Evolutionary conservation across 306 rosid species (phyloP).

Genomic region (Castanopsis chinensis): DNA sequence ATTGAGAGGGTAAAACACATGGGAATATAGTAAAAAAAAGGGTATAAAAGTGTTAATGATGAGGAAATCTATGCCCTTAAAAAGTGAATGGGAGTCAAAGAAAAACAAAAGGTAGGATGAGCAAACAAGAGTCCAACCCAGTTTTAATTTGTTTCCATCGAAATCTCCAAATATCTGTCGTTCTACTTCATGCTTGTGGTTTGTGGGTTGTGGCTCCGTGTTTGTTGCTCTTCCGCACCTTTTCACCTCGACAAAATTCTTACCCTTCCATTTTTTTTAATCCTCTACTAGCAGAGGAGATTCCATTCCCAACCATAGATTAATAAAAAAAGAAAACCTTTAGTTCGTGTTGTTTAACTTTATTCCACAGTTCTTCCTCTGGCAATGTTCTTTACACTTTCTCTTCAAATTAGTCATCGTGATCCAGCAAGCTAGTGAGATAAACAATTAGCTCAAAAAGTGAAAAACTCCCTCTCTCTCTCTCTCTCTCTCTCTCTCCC

Average conservation of each 20-base stretch:
- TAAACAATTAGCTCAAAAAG: too few relatives aligned
- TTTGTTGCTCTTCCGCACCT: slow-evolving; percentile 28
- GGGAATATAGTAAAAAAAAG: not conserved
- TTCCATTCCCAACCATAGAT: too few relatives aligned
- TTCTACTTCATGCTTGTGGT: slow-evolving; percentile 18
- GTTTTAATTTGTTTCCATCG: slow-evolving; percentile 23
- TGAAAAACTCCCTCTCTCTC: too few relatives aligned
- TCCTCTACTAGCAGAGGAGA: too few relatives aligned
- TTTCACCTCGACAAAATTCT: not conserved
- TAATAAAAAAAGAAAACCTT: too few relatives aligned
- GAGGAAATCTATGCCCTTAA: slow-evolving; percentile 5
- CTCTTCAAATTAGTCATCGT: too few relatives aligned
- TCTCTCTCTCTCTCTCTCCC: too few relatives aligned
- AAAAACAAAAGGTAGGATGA: slow-evolving; percentile 3
- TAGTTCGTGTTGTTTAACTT: too few relatives aligned
- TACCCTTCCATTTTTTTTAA: not conserved
- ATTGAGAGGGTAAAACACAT: not conserved
- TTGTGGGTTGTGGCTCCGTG: slow-evolving; percentile 32
- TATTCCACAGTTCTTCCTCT: too few relatives aligned
- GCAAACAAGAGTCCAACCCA: not conserved
- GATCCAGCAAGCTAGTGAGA: too few relatives aligned
- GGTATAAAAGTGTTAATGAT: not conserved
- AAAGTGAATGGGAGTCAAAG: not conserved
- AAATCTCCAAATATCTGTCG: slow-evolving; percentile 17
- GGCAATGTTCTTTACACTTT: too few relatives aligned